Percentiles rank a stretch among this genome's conserved stretches.
Evolutionary conservation across 1,139 yeast genomes (phyloP).

Genomic region (Meyerozyma sp.): DNA sequence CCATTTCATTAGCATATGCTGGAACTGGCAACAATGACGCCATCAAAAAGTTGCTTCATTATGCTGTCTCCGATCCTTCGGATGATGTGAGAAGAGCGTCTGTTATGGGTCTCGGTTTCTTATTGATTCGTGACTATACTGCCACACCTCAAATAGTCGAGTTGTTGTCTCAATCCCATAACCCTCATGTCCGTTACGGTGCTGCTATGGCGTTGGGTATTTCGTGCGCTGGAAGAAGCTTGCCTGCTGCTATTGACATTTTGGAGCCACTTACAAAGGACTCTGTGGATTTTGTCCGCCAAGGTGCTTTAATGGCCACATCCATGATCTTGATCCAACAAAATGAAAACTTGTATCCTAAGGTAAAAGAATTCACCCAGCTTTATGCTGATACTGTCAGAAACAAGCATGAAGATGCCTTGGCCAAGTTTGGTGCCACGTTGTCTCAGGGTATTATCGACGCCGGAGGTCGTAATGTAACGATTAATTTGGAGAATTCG

Average conservation of each 20-base stretch:
- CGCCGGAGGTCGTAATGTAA: slow-evolving; percentile 98
- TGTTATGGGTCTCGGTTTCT: slow-evolving; percentile 89
- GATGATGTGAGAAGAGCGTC: slow-evolving; percentile 98
- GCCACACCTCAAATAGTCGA: slow-evolving; percentile 96
- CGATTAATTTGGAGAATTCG: slow-evolving; percentile 84
- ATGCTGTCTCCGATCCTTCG: slow-evolving; percentile 94
- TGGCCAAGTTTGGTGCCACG: slow-evolving; percentile 97
- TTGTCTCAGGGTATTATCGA: slow-evolving; percentile 96
- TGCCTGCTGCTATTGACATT: slow-evolving; percentile 84
- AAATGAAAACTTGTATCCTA: slow-evolving; percentile 78
- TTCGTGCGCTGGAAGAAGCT: slow-evolving; percentile 93
- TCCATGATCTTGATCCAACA: slow-evolving; percentile 93
- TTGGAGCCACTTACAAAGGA: slow-evolving; percentile 91
- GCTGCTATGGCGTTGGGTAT: slow-evolving; percentile 96
- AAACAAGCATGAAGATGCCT: slow-evolving; percentile 91
- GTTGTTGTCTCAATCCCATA: slow-evolving; percentile 87
- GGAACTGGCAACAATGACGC: slow-evolving; percentile 93
- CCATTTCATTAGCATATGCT: slow-evolving; percentile 92
- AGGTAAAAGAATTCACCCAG: slow-evolving; percentile 72
- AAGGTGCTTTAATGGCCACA: slow-evolving; percentile 91
- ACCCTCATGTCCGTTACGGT: slow-evolving; percentile 98
- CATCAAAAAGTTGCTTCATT: slow-evolving; percentile 77
- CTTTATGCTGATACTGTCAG: slow-evolving; percentile 69
- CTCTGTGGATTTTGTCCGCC: slow-evolving; percentile 95
- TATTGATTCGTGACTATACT: slow-evolving; percentile 82